These are phyloP conservation scores for Ganoderma multipileum DNA, from an alignment of 1,284 basidiomycete genomes.

Conservation along the genomic window DNA sequence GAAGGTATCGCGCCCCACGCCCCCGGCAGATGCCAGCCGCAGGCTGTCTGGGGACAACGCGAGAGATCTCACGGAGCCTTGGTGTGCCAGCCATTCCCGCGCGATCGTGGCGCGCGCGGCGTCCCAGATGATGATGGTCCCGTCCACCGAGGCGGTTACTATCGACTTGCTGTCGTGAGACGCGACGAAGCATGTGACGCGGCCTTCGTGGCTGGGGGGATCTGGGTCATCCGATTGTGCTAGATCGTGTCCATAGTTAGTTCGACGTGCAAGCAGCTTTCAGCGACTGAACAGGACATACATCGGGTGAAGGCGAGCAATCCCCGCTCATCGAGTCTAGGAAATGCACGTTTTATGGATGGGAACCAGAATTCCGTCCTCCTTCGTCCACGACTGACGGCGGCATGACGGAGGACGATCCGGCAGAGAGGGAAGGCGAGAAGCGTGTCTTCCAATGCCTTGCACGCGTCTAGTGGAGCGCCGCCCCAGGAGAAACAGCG, in stretches of 20 bases:
- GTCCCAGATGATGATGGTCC: background rate
- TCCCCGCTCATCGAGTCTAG: background rate
- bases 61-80: background rate
- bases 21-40: background rate
- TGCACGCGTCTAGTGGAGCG: background rate
- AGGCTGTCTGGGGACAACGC: background rate
- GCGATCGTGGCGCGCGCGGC: background rate
- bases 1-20: background rate
- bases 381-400: background rate
- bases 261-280: background rate
- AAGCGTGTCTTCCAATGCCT: background rate
- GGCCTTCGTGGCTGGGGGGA: background rate
- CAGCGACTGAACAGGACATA: background rate
- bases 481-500: background rate
- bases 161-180: background rate
- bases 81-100: background rate
- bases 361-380: background rate
- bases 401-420: background rate
- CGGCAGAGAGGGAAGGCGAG: background rate
- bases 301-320: background rate
- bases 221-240: background rate
- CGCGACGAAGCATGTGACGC: background rate
- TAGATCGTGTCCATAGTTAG: background rate
- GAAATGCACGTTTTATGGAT: background rate
- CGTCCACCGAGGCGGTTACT: background rate